phyloP scores from a whole-genome alignment of 345 rosid species.

The Angophora floribunda region DNA sequence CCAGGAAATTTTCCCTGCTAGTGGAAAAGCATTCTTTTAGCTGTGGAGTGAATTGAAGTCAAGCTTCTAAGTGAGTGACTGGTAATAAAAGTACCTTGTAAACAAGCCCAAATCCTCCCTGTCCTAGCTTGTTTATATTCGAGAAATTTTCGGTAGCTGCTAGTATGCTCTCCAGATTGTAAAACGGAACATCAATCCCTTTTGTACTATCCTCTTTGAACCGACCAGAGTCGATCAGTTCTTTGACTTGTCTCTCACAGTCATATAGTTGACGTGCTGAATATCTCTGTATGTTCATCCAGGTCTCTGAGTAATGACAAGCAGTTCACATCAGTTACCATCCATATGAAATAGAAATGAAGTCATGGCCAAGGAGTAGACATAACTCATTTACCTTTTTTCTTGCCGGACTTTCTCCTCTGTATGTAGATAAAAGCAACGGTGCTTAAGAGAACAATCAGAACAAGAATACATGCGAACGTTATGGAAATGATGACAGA shows the following conservation, averaged over 20 bases:
- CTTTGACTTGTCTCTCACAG: slow-evolving; percentile 39
- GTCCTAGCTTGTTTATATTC: slow-evolving; percentile 54
- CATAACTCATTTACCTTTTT: slow-evolving; percentile 12
- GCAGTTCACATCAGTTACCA: background rate
- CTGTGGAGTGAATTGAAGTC: background rate
- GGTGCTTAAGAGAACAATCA: slow-evolving; percentile 22
- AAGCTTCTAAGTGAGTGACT: background rate
- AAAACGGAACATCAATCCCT: slow-evolving; percentile 45
- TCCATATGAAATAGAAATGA: too few relatives aligned
- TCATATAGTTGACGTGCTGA: slow-evolving; percentile 21
- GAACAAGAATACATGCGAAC: slow-evolving; percentile 16
- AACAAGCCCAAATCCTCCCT: slow-evolving; percentile 77
- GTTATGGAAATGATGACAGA: slow-evolving; percentile 24
- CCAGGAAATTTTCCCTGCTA: slow-evolving; percentile 34
- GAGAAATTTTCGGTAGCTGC: slow-evolving; percentile 65
- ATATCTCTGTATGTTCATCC: slow-evolving; percentile 17
- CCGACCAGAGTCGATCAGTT: slow-evolving; percentile 33
- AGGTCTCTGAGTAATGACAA: slow-evolving; percentile 6
- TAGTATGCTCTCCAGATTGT: slow-evolving; percentile 40
- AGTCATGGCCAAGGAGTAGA: background rate
- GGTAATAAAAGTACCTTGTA: slow-evolving; percentile 35
- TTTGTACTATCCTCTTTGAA: slow-evolving; percentile 36
- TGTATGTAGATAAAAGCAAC: slow-evolving; percentile 18
- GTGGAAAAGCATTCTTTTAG: background rate
- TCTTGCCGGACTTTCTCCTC: slow-evolving; percentile 20